Percentiles rank a stretch among this genome's conserved stretches.
phyloP scores from a whole-genome alignment of 2,329 filamentous ascomycete species.

The Epichloe scottii region DNA sequence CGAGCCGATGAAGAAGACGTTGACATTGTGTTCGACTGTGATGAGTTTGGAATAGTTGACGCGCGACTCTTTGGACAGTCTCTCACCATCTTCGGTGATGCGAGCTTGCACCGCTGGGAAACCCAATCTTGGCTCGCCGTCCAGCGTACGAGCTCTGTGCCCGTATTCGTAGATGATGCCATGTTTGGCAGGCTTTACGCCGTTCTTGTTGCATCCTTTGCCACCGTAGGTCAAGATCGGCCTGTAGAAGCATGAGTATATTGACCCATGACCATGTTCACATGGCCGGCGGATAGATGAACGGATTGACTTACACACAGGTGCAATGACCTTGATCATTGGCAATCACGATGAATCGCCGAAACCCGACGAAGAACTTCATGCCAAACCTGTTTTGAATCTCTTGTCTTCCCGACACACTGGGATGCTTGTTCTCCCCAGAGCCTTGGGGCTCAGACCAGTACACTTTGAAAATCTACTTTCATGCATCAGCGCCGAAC shows the following conservation, averaged over 20 bases:
- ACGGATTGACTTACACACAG: constrained; percentile 34
- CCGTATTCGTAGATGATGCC: constrained; percentile 35
- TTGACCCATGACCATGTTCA: neutral
- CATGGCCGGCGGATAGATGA: neutral
- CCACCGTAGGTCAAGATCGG: constrained; percentile 44
- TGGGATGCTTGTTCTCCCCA: constrained; percentile 16
- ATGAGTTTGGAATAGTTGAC: constrained; percentile 46
- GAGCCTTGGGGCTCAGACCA: constrained; percentile 40
- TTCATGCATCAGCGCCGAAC: neutral
- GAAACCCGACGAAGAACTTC: constrained; percentile 35
- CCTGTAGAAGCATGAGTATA: constrained; percentile 18
- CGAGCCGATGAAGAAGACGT: constrained; percentile 43
- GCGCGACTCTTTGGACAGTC: constrained; percentile 36
- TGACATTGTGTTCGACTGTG: constrained; percentile 45
- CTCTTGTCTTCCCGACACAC: constrained; percentile 21
- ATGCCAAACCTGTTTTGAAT: constrained; percentile 23
- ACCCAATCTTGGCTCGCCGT: constrained; percentile 34
- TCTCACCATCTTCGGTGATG: constrained; percentile 31
- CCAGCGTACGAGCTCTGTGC: constrained; percentile 19
- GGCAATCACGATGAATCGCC: constrained; percentile 41
- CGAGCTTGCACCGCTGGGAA: constrained; percentile 33
- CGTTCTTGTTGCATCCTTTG: constrained; percentile 39
- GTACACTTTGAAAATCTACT: constrained; percentile 41
- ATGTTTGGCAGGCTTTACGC: constrained; percentile 38
- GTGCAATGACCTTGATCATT: constrained; percentile 40